phyloP scores from a whole-genome alignment of 78 protist species.

The Speleostelium caveatum region DNA sequence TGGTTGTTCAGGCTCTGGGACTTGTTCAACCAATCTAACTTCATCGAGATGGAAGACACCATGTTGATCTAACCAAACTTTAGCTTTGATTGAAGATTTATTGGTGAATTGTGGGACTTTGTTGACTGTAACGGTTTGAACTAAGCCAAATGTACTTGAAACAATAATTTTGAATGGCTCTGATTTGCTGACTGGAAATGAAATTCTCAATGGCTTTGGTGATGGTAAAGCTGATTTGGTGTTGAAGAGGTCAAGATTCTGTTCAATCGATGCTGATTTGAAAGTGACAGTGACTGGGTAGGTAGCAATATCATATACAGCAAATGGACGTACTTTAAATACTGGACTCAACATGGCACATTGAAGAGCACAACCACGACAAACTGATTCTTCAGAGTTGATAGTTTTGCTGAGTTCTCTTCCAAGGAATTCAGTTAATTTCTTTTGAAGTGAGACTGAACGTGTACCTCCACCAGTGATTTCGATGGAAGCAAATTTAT shows the following conservation, averaged over 20 bases:
- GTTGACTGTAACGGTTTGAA: constrained; percentile 40
- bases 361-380: constrained; percentile 95
- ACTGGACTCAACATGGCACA: constrained; percentile 94
- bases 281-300: constrained; percentile 84
- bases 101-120: constrained; percentile 53
- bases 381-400: constrained; percentile 94
- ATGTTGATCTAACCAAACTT: constrained; percentile 84
- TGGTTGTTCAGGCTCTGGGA: constrained; percentile 55
- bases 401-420: constrained; percentile 79
- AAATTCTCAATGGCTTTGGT: constrained; percentile 79
- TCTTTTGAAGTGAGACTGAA: constrained; percentile 81
- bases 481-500: constrained; percentile 81
- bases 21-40: constrained; percentile 71
- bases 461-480: constrained; percentile 92
- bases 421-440: constrained; percentile 59
- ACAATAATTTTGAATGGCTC: constrained; percentile 52
- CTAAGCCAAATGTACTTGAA: constrained; percentile 41
- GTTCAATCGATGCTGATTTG: constrained; percentile 63
- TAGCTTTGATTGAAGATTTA: constrained; percentile 73
- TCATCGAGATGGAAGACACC: constrained; percentile 87
- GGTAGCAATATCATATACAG: constrained; percentile 79
- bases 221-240: constrained; percentile 27
- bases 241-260: constrained; percentile 57
- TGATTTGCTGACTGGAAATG: constrained; percentile 71
- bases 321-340: constrained; percentile 92